phyloP scores from a whole-genome alignment of 805 yeast species.

The Saccharomyces paradoxus region DNA sequence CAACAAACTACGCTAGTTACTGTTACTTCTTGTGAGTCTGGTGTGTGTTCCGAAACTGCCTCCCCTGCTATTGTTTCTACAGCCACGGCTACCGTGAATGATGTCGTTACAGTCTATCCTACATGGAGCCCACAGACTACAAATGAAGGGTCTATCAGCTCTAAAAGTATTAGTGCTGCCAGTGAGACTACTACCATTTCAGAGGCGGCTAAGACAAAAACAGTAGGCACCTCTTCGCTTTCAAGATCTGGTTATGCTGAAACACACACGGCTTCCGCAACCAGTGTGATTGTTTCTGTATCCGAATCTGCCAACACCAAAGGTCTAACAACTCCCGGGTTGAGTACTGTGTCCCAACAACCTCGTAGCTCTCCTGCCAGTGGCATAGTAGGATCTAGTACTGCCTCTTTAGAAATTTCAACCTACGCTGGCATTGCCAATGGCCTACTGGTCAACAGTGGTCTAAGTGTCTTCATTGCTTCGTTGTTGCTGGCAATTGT shows the following conservation, averaged over 20 bases:
- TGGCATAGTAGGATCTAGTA: too few relatives aligned
- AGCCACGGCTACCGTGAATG: constrained; percentile 26
- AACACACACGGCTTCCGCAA: background rate
- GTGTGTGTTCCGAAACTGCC: too few relatives aligned
- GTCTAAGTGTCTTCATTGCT: constrained; percentile 14
- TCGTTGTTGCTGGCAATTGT: constrained; percentile 3
- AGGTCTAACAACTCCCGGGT: too few relatives aligned
- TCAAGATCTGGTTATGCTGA: background rate
- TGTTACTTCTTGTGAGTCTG: too few relatives aligned
- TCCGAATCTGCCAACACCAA: too few relatives aligned
- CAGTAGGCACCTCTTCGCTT: background rate
- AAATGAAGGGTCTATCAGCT: constrained; percentile 3
- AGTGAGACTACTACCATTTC: background rate
- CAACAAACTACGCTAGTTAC: too few relatives aligned
- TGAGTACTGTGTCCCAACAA: too few relatives aligned
- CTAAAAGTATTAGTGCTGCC: background rate
- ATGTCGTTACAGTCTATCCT: constrained; percentile 29
- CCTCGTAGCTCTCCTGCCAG: too few relatives aligned
- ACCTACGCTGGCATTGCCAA: too few relatives aligned
- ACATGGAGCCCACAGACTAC: constrained; percentile 23
- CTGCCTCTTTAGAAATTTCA: too few relatives aligned
- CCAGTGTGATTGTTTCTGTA: background rate
- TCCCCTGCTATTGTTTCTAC: constrained; percentile 26
- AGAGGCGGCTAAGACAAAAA: background rate
- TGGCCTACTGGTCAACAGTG: too few relatives aligned